Percentiles rank a stretch among this genome's conserved stretches.
Conservation (phyloP, 345 rosid genomes). For the Dipteronia dyeriana region DNA sequence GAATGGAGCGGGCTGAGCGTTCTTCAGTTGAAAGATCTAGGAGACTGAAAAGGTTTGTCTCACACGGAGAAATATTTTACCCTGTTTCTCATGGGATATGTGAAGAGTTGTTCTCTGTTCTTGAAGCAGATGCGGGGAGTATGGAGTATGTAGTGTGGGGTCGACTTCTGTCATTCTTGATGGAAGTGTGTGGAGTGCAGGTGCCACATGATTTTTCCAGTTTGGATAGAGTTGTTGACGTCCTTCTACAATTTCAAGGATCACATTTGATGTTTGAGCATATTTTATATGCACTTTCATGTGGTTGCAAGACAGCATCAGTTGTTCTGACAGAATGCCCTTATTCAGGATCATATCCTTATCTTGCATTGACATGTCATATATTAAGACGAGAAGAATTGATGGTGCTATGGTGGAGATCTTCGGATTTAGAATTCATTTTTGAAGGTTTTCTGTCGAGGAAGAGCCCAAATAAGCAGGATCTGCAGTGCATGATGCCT, state of each 20-base stretch:
- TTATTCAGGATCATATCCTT: slow-evolving; percentile 85
- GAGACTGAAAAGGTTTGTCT: slow-evolving; percentile 78
- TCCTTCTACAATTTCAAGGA: slow-evolving; percentile 61
- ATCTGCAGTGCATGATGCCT: slow-evolving; percentile 82
- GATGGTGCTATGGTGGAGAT: slow-evolving; percentile 89
- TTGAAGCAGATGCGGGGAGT: slow-evolving; percentile 57
- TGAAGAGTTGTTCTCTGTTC: slow-evolving; percentile 59
- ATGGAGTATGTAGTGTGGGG: slow-evolving; percentile 78
- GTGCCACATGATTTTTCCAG: slow-evolving; percentile 74
- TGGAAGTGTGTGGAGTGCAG: slow-evolving; percentile 68
- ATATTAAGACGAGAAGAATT: slow-evolving; percentile 69
- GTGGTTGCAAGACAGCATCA: slow-evolving; percentile 73
- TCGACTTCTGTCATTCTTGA: slow-evolving; percentile 70
- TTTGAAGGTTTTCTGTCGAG: slow-evolving; percentile 87
- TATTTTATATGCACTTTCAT: slow-evolving; percentile 69
- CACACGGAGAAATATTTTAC: slow-evolving; percentile 65
- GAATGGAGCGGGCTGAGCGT: slow-evolving; percentile 53
- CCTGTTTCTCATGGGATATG: slow-evolving; percentile 78
- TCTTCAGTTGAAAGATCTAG: slow-evolving; percentile 64
- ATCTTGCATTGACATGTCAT: slow-evolving; percentile 87
- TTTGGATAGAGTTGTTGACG: slow-evolving; percentile 70
- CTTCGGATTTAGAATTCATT: slow-evolving; percentile 65
- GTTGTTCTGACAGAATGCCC: slow-evolving; percentile 81
- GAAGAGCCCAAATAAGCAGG: slow-evolving; percentile 77
- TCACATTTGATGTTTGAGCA: slow-evolving; percentile 62